These are phyloP conservation scores for Penicillium polonicum DNA, from an alignment of 2,329 filamentous ascomycete genomes.

Conservation along the genomic window DNA sequence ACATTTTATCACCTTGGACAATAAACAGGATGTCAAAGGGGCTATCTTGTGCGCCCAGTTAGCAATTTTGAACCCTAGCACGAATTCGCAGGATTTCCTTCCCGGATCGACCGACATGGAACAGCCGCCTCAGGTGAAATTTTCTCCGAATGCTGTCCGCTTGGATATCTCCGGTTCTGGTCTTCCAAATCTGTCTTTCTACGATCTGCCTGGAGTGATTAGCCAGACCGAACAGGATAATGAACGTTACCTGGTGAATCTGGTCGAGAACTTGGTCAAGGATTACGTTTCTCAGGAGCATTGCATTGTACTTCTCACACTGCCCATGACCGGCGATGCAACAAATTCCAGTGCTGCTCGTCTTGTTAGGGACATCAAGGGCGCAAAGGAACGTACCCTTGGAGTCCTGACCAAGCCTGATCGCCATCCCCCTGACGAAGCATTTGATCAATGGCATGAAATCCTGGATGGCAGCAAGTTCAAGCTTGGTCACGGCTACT, in stretches of 20 bases:
- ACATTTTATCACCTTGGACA: conserved; percentile 63
- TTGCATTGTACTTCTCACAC: conserved; percentile 73
- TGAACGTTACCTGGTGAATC: conserved; percentile 66
- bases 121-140: conserved; percentile 55
- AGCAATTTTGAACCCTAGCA: conserved; percentile 69
- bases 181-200: conserved; percentile 75
- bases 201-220: conserved; percentile 82
- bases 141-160: conserved; percentile 78
- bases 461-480: conserved; percentile 65
- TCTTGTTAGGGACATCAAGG: conserved; percentile 56
- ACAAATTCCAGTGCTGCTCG: conserved; percentile 71
- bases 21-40: conserved; percentile 64
- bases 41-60: conserved; percentile 73
- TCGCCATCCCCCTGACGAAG: conserved; percentile 56
- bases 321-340: conserved; percentile 75
- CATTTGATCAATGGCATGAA: conserved; percentile 58
- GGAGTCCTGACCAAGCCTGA: conserved; percentile 88
- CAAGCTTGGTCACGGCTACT: conserved; percentile 71
- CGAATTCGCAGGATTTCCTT: conserved; percentile 54
- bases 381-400: conserved; percentile 60
- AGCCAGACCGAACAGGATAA: conserved; percentile 63
- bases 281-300: conserved; percentile 68
- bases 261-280: conserved; percentile 69
- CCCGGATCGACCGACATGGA: conserved; percentile 45
- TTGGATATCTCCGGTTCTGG: conserved; percentile 71